phyloP scores from a whole-genome alignment of 192 early-diverging fungal species.

The Linnemannia zychae region DNA sequence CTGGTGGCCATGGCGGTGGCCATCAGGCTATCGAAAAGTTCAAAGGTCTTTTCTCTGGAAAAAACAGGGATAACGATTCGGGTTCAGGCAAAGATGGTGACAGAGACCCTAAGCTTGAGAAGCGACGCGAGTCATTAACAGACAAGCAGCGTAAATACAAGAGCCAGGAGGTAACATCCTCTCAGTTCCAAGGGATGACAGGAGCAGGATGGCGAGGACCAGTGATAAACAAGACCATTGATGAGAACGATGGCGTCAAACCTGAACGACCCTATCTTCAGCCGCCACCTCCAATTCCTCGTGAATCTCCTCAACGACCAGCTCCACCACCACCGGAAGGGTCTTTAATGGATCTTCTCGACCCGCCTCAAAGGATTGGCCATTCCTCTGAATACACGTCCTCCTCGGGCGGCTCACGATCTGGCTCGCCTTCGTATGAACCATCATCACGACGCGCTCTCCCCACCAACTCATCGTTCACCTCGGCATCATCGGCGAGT shows the following conservation, averaged over 20 bases:
- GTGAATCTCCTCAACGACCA: conserved; percentile 29
- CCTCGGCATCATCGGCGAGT: conserved; percentile 35
- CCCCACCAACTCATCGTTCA: conserved; percentile 43
- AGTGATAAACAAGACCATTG: not conserved
- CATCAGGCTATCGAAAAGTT: conserved; percentile 41
- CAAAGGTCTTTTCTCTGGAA: conserved; percentile 39
- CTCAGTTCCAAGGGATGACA: conserved; percentile 7
- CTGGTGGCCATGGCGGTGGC: not conserved
- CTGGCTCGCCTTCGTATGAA: conserved; percentile 32
- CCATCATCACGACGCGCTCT: conserved; percentile 23
- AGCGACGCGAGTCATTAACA: conserved; percentile 28
- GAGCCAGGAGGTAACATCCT: conserved; percentile 28
- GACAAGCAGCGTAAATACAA: conserved; percentile 46
- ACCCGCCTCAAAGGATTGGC: conserved; percentile 31
- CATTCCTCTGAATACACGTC: conserved; percentile 22
- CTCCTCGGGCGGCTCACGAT: conserved; percentile 32
- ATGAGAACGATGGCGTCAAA: not conserved
- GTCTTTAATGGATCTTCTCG: conserved; percentile 46
- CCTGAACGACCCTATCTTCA: conserved; percentile 13
- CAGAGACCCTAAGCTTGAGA: conserved; percentile 15
- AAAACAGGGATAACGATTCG: conserved; percentile 31
- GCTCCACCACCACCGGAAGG: conserved; percentile 39
- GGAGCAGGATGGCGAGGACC: conserved; percentile 9
- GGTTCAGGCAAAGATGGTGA: not conserved
- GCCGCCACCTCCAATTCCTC: conserved; percentile 30